A percentile compares a stretch with the other conserved stretches of the same genome.
phyloP scores from a whole-genome alignment of 2,329 filamentous ascomycete species.

The Grosmannia huntii region DNA sequence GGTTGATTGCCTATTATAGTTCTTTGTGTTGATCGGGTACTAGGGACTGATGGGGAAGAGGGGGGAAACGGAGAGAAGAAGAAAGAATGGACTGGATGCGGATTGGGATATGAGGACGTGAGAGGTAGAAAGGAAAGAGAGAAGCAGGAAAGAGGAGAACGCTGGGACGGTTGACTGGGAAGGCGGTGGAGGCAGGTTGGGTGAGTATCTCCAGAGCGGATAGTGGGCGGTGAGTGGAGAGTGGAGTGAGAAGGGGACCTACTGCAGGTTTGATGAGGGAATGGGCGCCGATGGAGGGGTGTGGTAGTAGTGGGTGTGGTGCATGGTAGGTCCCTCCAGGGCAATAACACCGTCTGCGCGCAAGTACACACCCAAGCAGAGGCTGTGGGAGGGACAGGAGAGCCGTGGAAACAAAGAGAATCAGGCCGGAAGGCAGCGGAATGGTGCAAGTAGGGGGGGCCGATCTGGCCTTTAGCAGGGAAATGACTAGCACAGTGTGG shows the following conservation, averaged over 20 bases:
- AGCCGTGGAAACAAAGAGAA: conserved; percentile 8
- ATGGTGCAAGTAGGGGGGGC: not conserved
- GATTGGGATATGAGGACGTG: conserved; percentile 5
- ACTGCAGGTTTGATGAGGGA: conserved; percentile 6
- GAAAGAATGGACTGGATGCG: conserved; percentile 4
- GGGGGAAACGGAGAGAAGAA: conserved; percentile 12
- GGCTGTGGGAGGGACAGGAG: conserved; percentile 1
- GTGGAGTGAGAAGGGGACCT: not conserved
- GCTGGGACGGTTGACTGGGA: conserved; percentile 10
- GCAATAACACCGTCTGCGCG: not conserved
- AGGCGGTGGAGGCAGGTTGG: not conserved
- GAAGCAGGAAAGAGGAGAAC: conserved; percentile 16
- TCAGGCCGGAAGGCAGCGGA: conserved; percentile 2
- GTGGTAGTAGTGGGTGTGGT: not conserved
- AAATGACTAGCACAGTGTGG: conserved; percentile 6
- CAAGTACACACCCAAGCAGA: not conserved
- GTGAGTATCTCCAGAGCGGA: not conserved
- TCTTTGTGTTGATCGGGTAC: conserved; percentile 9
- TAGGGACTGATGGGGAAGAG: conserved; percentile 12
- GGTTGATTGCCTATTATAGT: not conserved
- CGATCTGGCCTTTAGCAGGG: not conserved
- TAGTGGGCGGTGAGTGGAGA: conserved; percentile 7
- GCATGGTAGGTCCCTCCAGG: not conserved
- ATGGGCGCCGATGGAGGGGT: not conserved
- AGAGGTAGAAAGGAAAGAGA: conserved; percentile 15